These are phyloP conservation scores for Acanthamoeba healyi DNA, from an alignment of 208 protist genomes.

Conservation along the genomic window DNA sequence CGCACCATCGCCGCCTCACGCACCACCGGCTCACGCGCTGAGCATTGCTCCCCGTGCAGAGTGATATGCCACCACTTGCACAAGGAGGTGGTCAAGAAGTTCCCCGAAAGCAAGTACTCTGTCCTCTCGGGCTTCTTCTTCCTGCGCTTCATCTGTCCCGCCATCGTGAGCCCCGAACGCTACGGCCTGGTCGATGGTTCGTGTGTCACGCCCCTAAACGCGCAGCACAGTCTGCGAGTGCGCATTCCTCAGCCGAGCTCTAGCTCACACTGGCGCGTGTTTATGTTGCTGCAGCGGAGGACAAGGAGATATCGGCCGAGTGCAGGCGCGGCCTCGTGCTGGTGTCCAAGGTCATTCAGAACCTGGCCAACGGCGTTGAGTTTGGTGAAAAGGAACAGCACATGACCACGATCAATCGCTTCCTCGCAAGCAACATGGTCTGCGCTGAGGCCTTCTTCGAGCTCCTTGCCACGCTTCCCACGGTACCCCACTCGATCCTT, in stretches of 20 bases:
- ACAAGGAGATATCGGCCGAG: not conserved
- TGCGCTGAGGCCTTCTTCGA: constrained; percentile 42
- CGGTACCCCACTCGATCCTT: not conserved
- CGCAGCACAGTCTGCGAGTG: too few species aligned
- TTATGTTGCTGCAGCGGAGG: not conserved
- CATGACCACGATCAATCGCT: constrained; percentile 84
- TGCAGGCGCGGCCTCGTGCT: constrained; percentile 75
- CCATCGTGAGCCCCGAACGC: constrained; percentile 53
- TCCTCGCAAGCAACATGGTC: constrained; percentile 76
- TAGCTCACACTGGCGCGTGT: not conserved
- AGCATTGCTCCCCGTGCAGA: not conserved
- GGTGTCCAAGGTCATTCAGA: constrained; percentile 85
- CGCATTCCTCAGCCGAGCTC: not conserved
- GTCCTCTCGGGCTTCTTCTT: constrained; percentile 57
- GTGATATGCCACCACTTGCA: constrained; percentile 50
- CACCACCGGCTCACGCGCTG: too few species aligned
- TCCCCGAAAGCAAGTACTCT: constrained; percentile 44
- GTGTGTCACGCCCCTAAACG: not conserved
- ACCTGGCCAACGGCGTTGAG: constrained; percentile 84
- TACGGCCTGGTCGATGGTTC: constrained; percentile 20
- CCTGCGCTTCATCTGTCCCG: constrained; percentile 70
- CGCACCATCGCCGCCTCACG: too few species aligned
- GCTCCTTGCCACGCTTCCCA: not conserved
- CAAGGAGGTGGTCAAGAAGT: constrained; percentile 26
- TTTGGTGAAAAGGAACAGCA: constrained; percentile 84